Conservation (phyloP, 768 basidiomycete species). For the Leccinum subgranulosum region DNA sequence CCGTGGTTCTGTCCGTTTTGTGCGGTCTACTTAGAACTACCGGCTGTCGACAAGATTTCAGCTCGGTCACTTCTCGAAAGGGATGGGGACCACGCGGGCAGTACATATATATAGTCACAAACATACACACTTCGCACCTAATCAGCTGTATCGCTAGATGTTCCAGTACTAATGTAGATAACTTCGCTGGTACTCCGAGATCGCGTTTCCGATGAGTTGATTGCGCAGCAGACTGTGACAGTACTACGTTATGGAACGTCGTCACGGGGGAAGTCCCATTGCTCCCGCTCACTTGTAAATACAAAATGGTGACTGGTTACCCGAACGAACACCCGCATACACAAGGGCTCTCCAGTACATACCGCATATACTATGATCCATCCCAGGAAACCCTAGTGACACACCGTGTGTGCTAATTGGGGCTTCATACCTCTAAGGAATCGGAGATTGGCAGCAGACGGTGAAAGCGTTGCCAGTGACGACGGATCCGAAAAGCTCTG, state of each 20-base stretch:
- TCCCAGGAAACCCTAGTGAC: background rate
- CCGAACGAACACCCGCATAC: no score
- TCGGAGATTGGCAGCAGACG: background rate
- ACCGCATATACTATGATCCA: no score
- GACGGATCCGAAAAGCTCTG: background rate
- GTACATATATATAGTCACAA: background rate
- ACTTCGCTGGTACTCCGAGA: background rate
- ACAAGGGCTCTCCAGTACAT: no score
- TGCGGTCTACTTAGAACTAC: background rate
- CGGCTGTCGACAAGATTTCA: background rate
- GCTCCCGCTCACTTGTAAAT: background rate
- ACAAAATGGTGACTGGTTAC: background rate
- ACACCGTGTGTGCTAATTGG: background rate
- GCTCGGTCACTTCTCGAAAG: background rate
- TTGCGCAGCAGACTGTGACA: background rate
- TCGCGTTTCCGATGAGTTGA: background rate
- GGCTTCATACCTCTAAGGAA: background rate
- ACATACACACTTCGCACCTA: background rate
- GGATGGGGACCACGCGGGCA: background rate
- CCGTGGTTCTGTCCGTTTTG: background rate
- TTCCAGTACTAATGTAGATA: background rate
- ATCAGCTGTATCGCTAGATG: background rate
- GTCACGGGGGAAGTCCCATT: background rate
- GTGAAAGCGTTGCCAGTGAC: background rate
- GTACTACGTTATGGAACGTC: background rate